Evolutionary conservation across 352 stramenopile genomes (phyloP), one percentile per base, ranked within the genome.

Genomic region (Globisporangium echinulatum): DNA sequence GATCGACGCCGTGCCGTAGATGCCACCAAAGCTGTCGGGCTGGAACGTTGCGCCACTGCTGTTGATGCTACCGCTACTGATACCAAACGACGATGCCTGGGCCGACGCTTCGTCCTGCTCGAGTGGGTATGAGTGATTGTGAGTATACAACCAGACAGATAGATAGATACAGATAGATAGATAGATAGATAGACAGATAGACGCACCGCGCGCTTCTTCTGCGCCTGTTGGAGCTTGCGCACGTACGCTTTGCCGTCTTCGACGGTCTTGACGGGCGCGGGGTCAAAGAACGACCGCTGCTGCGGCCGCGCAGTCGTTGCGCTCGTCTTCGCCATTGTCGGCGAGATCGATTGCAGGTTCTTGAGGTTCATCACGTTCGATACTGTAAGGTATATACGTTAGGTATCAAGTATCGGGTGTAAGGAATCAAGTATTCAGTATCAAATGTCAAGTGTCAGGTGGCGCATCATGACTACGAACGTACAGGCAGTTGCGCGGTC

Each of bases 251-350:
- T 87, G 37, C 82, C 79, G 54, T 92, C 79, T 39, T 90, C 82
- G 37, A 89, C 75, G 0, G 80, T 89, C 55, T 74, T 81, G 54
- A 89, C 75, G 0, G 78, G 64, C 58, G 77, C 64, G 25, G 66
- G 60, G 42, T 92, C 82, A 25, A 92, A 92, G 69, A 92, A 92
- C 55, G 80, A 90, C n/a, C 78, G 77, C 52, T 77, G 59, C 14
- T 58, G 48, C 11, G 56, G 38, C 2, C 55, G 42, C 10, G 42
- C 44, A 5, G 61, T 40, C 10, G 33, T 4, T n/a, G 56, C 33
- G 54, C 69, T 53, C n/a, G 67, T 59, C 54, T 82, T 85, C 50
- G 78, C 25, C 11, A 13, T 70, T 13, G 58, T 52, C 3, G 71
- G 74, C 39, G 83, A 75, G n/a, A 82, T 67, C 9, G 68, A 68